Conservation (phyloP, 73 alveolate genomes). For the Breviolum minutum region DNA sequence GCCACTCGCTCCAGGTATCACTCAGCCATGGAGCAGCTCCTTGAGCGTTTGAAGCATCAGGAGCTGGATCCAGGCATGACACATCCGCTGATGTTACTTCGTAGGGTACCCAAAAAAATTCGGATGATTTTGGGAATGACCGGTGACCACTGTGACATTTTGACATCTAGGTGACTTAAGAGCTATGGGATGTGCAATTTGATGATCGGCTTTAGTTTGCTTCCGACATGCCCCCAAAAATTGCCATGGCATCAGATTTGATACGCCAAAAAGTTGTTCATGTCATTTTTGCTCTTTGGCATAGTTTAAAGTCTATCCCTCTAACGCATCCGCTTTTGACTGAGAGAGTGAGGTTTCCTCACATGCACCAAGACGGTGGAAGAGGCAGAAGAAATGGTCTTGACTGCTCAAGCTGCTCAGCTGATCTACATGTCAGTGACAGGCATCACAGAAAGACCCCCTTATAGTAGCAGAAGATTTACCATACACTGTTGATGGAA, state of each 20-base stretch:
- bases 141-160: neutral
- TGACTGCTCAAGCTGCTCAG: conserved; percentile 17
- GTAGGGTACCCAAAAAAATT: neutral
- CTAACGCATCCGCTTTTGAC: neutral
- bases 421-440: too few species aligned
- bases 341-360: neutral
- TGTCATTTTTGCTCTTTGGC: too few species aligned
- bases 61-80: conserved; percentile 48
- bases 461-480: neutral
- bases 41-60: conserved; percentile 23
- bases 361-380: conserved; percentile 46
- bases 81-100: conserved; percentile 55
- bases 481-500: neutral
- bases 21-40: conserved; percentile 38
- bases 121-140: too few species aligned
- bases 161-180: neutral
- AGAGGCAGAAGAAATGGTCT: conserved; percentile 49
- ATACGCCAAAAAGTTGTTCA: too few species aligned
- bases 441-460: neutral
- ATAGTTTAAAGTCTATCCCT: too few species aligned
- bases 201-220: neutral
- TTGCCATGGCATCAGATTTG: too few species aligned
- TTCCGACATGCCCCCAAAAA: too few species aligned
- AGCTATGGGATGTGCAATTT: neutral
- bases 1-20: conserved; percentile 20